Evolutionary conservation across 345 rosid species (phyloP).

Genomic region (Abelmoschus esculentus): DNA sequence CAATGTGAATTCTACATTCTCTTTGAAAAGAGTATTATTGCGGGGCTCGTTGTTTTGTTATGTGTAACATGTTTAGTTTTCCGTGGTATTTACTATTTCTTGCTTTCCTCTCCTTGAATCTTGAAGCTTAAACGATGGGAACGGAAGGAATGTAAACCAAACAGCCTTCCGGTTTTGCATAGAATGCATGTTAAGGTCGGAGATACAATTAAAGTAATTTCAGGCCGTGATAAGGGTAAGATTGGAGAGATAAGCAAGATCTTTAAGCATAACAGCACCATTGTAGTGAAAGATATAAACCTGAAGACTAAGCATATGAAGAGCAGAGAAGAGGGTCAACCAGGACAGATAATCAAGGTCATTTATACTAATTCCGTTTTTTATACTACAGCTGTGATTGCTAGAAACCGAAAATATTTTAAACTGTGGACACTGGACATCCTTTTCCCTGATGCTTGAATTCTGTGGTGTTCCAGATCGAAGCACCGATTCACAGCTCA

Average conservation of each 20-base stretch:
- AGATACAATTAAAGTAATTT: slow-evolving; percentile 70
- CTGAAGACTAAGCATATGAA: slow-evolving; percentile 88
- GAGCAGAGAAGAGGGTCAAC: slow-evolving; percentile 80
- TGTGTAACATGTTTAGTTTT: background rate
- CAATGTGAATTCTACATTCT: background rate
- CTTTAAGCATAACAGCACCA: slow-evolving; percentile 69
- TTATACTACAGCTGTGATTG: background rate
- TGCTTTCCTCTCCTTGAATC: background rate
- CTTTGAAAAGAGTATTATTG: slow-evolving; percentile 5
- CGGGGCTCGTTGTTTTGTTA: background rate
- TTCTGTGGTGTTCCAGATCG: slow-evolving; percentile 48
- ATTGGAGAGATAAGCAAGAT: slow-evolving; percentile 68
- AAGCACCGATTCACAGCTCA: slow-evolving; percentile 93
- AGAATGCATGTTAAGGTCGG: slow-evolving; percentile 96
- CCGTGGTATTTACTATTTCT: background rate
- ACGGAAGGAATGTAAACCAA: slow-evolving; percentile 79
- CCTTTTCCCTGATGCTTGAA: background rate
- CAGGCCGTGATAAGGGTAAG: slow-evolving; percentile 87
- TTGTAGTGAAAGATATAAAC: slow-evolving; percentile 68
- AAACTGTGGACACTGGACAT: background rate
- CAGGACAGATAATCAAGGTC: slow-evolving; percentile 86
- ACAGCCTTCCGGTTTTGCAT: slow-evolving; percentile 79
- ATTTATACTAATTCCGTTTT: background rate
- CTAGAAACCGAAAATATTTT: background rate
- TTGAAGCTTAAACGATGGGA: slow-evolving; percentile 84